Base-by-base conservation (phyloP, 2,329 filamentous ascomycete genomes). In the Calcarisporium arbuscula region DNA sequence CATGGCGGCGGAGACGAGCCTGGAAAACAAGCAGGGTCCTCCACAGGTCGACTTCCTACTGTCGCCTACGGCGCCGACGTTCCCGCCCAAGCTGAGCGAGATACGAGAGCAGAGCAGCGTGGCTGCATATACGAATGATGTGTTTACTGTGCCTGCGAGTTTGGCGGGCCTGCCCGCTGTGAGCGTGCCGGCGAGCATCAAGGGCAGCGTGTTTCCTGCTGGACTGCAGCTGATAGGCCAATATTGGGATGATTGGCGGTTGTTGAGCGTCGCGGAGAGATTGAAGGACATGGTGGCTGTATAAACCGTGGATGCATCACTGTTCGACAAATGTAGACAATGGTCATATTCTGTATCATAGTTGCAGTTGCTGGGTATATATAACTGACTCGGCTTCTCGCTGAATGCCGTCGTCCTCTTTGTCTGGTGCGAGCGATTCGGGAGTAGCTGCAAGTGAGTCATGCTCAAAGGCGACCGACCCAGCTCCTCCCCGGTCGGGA, bases 121-220 rank as follows among this genome's bases (percentile, higher is more conserved):
- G n/a, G 79, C 90, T 48, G 74, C 74, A 2, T 96, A 95, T 53
- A 84, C 85, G 68, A 95, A 92, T 51, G 92, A 98, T 61, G 82
- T 96, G 2, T 90, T 96, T 50, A 96, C 92, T 0, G 90, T 98
- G 2, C 92, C 92, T 2, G 88, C 90, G 3, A 95, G 88, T 61
- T 65, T 98, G 45, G 92, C 90, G 1, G 92, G 92, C 0, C 64
- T 98, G 36, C 92, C 92, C 4, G 85, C 89, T 9, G 74, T 95
- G 32, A 95, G 84, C 46, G 70, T 98, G 9, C 90, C 92, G 0
- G 39, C 54, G 42, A 45, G 42, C 15, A 52, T 56, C 3, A 48
- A 55, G n/a, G 56, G 51, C 12, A 61, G 47, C 21, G 40, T 40
- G 2, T 41, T 57, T 28, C 57, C 57, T 2, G 54, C 58, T 11